Evolutionary conservation across 2,329 filamentous ascomycete species (phyloP), one percentile per base, ranked within the genome.

Genomic region (Colletotrichum chrysophilum): DNA sequence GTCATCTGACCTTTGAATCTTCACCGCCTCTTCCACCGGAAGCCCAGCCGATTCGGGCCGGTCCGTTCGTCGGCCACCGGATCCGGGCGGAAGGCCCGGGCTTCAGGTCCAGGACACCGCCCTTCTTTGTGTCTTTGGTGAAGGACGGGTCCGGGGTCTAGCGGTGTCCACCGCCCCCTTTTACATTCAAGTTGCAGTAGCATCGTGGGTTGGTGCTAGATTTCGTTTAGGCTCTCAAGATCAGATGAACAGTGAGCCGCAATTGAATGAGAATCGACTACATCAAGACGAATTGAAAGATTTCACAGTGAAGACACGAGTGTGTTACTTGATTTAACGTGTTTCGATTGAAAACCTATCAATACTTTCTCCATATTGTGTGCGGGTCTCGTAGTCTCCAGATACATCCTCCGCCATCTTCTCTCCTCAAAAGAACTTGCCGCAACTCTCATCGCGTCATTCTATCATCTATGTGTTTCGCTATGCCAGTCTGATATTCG

Each of bases 401-500:
- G n/a, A 55, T 55, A 71, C 52, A 62, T n/a, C 38, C 30, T 1
- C 43, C 4, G 18, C 18, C 21, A 4, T 12, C 21, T 38, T 30
- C 10, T 34, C 30, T 30, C 21, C 32, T 52, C 30, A 3, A 56
- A 36, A 21, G 9, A 9, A n/a, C 36, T 30, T 36, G 6, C 36
- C 32, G 21, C 34, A 36, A 21, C 4, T 61, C 55, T 75, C 64
- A 24, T 73, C n/a, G 26, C 56, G 34, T 67, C 70, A 16, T 36
- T 75, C 73, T 73, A 73, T 75, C 70, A 58, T 75, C 70, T 75
- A 68, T 48, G 30, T 38, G 30, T 38, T 21, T 64, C 69, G 64
- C 56, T 72, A 75, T 75, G 70, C 70, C 73, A 68, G 60, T 75
- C 73, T 73, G 73, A 72, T 73, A 64, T 55, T 71, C 52, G 52